Evolutionary conservation across 768 basidiomycete genomes (phyloP), one percentile per base, ranked within the genome.

Genomic region (Coprinellus micaceus): DNA sequence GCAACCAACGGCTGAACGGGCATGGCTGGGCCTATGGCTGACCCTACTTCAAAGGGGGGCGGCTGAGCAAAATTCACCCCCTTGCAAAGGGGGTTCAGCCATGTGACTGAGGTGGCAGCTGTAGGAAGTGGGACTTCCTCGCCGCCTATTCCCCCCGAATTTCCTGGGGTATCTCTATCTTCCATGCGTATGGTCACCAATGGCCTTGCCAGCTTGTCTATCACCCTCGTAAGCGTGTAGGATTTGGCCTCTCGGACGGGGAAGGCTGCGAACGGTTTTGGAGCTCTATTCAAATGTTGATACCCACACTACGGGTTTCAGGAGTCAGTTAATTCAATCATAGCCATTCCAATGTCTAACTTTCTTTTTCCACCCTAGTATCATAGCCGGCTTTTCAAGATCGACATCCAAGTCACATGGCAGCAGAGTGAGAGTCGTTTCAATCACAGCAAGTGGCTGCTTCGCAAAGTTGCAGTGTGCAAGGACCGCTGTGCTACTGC

Each of bases 131-230:
- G 61, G 61, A 61, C 17, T 68, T 71, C 48, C 45, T 70, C 2
- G 44, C 57, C 1, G 51, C 60, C 2, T 61, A 65, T 28, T 46
- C 65, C 1, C 5, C 44, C 4, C 59, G 66, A 0, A 39, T 75
- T 3, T 19, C 40, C 0, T 74, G 68, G 46, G 66, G 61, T 1
- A 66, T 70, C 2, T 64, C 70, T 0, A 68, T 71, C 0, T 71
- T 75, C 57, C 74, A 76, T 63, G 69, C 69, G 0, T 74, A 68
- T 46, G 69, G 71, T 1, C 74, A 75, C 47, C 63, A 69, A 33
- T 73, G 73, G 73, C 57, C 66, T 21, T 72, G 69, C 52, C 69
- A 71, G 48, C 21, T 71, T 1, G 54, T 68, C 6, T 74, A 64
- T 58, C 67, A 74, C 46, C 73, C 72, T 2, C 50, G 68, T 3